Percentiles rank a stretch among this genome's conserved stretches.
Evolutionary conservation across 2,329 filamentous ascomycete genomes (phyloP).

Genomic region (Chrysoporthe austroafricana): DNA sequence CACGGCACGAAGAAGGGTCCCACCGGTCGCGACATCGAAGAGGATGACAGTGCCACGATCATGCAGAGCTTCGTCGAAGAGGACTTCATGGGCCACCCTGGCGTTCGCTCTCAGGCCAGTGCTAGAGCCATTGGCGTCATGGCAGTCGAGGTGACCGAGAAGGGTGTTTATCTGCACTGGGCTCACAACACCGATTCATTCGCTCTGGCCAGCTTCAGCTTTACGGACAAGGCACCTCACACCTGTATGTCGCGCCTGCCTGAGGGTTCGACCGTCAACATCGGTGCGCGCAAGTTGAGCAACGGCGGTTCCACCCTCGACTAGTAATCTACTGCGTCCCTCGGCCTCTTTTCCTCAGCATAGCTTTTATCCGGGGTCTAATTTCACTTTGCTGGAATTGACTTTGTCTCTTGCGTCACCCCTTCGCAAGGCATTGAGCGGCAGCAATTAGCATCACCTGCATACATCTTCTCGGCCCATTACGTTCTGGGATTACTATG

Average conservation of each 20-base stretch:
- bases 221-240: slow-evolving; percentile 71
- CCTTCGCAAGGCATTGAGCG: not conserved
- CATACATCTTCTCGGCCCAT: not conserved
- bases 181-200: slow-evolving; percentile 93
- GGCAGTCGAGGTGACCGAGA: slow-evolving; percentile 79
- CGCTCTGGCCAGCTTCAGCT: slow-evolving; percentile 87
- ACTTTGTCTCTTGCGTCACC: not conserved
- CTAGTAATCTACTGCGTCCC: not conserved
- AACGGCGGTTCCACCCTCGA: not conserved
- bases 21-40: slow-evolving; percentile 65
- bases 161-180: slow-evolving; percentile 85
- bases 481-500: not conserved
- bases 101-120: slow-evolving; percentile 78
- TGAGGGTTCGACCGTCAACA: slow-evolving; percentile 55
- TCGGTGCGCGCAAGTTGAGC: slow-evolving; percentile 56
- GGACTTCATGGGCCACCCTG: slow-evolving; percentile 94
- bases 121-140: slow-evolving; percentile 90
- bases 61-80: slow-evolving; percentile 76
- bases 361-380: not conserved
- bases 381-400: not conserved
- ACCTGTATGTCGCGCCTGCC: slow-evolving; percentile 86
- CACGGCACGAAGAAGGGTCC: slow-evolving; percentile 64
- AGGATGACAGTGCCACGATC: slow-evolving; percentile 68
- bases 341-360: not conserved
- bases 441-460: not conserved